Evolutionary conservation across 805 yeast genomes (phyloP).

Genomic region (Candida bentonensis): DNA sequence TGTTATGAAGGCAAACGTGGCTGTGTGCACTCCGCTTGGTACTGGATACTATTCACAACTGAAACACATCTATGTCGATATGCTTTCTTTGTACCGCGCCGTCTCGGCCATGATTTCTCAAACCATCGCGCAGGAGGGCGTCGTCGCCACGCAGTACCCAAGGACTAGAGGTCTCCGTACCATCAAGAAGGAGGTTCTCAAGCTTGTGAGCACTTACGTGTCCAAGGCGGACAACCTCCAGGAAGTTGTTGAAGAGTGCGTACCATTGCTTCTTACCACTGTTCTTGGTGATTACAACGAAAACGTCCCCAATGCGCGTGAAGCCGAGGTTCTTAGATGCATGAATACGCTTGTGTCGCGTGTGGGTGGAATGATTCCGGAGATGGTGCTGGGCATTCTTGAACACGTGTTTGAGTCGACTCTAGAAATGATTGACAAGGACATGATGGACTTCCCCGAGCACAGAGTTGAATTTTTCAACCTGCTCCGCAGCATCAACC

Average conservation of each 20-base stretch:
- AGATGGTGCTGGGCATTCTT: slow-evolving; percentile 72
- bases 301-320: slow-evolving; percentile 92
- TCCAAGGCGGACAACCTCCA: slow-evolving; percentile 76
- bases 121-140: slow-evolving; percentile 65
- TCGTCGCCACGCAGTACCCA: slow-evolving; percentile 87
- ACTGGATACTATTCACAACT: slow-evolving; percentile 82
- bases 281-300: slow-evolving; percentile 79
- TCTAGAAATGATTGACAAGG: slow-evolving; percentile 86
- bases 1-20: slow-evolving; percentile 86
- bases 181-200: slow-evolving; percentile 84
- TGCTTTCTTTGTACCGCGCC: slow-evolving; percentile 80
- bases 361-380: slow-evolving; percentile 79
- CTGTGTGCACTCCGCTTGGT: slow-evolving; percentile 90
- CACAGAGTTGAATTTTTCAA: slow-evolving; percentile 94
- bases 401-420: slow-evolving; percentile 92
- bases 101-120: slow-evolving; percentile 76
- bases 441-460: slow-evolving; percentile 93
- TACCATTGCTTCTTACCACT: slow-evolving; percentile 70
- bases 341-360: slow-evolving; percentile 79
- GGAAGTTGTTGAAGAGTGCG: slow-evolving; percentile 68
- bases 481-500: slow-evolving; percentile 72
- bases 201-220: slow-evolving; percentile 77
- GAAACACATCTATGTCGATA: slow-evolving; percentile 72
- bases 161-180: slow-evolving; percentile 92
- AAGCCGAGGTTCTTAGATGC: slow-evolving; percentile 93